Evolutionary conservation across 75 land plant species (phyloP).

Genomic region (Picea glauca): DNA sequence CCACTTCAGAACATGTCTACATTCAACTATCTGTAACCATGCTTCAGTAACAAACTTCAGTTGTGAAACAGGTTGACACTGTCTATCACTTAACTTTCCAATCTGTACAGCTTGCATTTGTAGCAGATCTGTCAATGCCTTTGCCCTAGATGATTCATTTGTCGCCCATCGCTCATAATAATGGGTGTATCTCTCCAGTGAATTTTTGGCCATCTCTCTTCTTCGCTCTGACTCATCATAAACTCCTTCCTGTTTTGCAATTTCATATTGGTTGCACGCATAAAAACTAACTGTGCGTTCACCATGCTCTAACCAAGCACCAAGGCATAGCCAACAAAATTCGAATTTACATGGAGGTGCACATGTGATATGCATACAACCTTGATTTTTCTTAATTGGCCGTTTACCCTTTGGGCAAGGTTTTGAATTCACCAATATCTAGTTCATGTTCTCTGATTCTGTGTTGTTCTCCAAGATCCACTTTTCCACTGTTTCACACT

Average conservation of each 20-base stretch:
- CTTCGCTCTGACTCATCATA: background rate
- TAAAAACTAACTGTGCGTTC: too few species aligned
- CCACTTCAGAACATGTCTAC: slow-evolving; percentile 82
- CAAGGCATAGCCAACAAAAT: background rate
- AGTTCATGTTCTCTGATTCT: too few species aligned
- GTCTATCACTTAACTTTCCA: slow-evolving; percentile 85
- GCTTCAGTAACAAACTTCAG: slow-evolving; percentile 94
- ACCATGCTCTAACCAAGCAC: background rate
- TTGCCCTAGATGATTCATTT: slow-evolving; percentile 58
- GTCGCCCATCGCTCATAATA: too few species aligned
- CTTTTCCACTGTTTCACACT: too few species aligned
- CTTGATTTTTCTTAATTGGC: too few species aligned
- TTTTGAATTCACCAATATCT: too few species aligned
- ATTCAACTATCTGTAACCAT: slow-evolving; percentile 97
- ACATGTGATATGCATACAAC: background rate
- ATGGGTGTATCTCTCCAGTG: too few species aligned
- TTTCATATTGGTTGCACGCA: background rate
- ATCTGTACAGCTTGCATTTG: slow-evolving; percentile 92
- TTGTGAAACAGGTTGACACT: slow-evolving; percentile 90
- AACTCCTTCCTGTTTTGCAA: too few species aligned
- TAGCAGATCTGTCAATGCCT: slow-evolving; percentile 77
- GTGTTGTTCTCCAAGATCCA: too few species aligned
- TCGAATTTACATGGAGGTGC: background rate
- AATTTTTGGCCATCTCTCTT: background rate
- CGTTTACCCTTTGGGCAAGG: too few species aligned